Conservation (phyloP, 176 grass and related monocot genomes). For the Carex pumila region DNA sequence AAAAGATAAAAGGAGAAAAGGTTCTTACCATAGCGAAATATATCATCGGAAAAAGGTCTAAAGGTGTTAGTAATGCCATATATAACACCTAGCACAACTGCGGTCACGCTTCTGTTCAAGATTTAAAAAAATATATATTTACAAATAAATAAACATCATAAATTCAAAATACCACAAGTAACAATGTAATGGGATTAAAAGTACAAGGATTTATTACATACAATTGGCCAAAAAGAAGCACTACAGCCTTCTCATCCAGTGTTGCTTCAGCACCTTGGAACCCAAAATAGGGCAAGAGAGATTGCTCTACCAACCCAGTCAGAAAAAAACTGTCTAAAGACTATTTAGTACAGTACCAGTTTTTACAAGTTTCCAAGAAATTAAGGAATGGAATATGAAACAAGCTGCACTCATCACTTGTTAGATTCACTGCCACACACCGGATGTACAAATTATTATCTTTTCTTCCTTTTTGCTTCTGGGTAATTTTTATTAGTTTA, state of each 20-base stretch:
- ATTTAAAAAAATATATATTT: constrained; percentile 9
- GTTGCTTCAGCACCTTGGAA: constrained; percentile 44
- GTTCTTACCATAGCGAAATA: constrained; percentile 73
- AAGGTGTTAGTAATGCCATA: constrained; percentile 84
- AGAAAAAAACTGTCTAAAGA: constrained; percentile 97
- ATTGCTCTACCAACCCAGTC: constrained; percentile 80
- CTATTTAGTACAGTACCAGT: constrained; percentile 39
- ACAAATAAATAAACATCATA: not conserved
- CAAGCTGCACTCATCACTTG: not conserved
- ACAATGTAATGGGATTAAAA: not conserved
- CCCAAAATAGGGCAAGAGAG: constrained; percentile 53
- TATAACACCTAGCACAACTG: constrained; percentile 65
- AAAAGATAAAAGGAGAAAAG: constrained; percentile 22
- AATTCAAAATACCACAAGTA: constrained; percentile 4
- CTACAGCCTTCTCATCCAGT: constrained; percentile 74
- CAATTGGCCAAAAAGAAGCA: constrained; percentile 83
- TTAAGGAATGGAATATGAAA: not conserved
- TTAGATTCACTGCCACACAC: not conserved
- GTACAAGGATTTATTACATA: constrained; percentile 31
- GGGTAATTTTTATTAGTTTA: not conserved
- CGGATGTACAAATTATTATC: not conserved
- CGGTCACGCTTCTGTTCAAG: constrained; percentile 55
- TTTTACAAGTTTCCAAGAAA: not conserved
- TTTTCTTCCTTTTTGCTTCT: not conserved
- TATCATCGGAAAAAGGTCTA: constrained; percentile 66